A percentile compares a stretch with the other conserved stretches of the same genome.
phyloP scores from a whole-genome alignment of 2,329 filamentous ascomycete genomes.

The Neoscytalidium dimidiatum region DNA sequence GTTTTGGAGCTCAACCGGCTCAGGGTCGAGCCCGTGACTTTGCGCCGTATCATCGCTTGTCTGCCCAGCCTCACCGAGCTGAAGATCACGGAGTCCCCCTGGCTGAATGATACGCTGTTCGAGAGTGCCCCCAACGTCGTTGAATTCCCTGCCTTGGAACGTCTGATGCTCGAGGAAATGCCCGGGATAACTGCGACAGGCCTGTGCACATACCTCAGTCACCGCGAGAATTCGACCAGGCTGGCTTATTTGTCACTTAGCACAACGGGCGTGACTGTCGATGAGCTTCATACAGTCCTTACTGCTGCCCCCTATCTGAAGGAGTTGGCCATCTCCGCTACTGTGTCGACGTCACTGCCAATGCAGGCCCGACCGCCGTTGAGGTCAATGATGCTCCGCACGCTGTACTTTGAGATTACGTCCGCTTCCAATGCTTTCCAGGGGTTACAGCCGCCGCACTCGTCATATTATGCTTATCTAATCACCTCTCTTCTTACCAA shows the following conservation, averaged over 20 bases:
- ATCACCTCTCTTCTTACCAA: constrained; percentile 78
- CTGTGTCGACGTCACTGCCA: constrained; percentile 59
- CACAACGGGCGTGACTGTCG: constrained; percentile 66
- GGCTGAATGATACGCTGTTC: constrained; percentile 78
- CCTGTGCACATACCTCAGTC: constrained; percentile 67
- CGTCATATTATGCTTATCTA: constrained; percentile 81
- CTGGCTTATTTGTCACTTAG: constrained; percentile 66
- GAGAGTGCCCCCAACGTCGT: constrained; percentile 65
- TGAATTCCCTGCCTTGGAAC: constrained; percentile 72
- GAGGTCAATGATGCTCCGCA: constrained; percentile 67
- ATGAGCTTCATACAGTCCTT: constrained; percentile 63
- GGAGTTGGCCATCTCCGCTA: constrained; percentile 60
- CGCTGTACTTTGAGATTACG: constrained; percentile 82
- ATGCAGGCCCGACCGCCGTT: constrained; percentile 63
- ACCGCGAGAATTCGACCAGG: constrained; percentile 55
- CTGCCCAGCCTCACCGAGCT: constrained; percentile 71
- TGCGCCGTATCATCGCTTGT: constrained; percentile 70
- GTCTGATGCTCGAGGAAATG: constrained; percentile 71
- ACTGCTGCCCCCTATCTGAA: constrained; percentile 59
- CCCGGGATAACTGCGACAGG: constrained; percentile 73
- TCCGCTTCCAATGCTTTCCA: constrained; percentile 62
- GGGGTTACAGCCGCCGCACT: constrained; percentile 51
- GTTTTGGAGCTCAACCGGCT: constrained; percentile 70
- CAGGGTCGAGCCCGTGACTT: constrained; percentile 67
- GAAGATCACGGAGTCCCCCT: constrained; percentile 69